Evolutionary conservation across 495 filamentous ascomycete genomes (phyloP).

Genomic region (Cercophora scortea): DNA sequence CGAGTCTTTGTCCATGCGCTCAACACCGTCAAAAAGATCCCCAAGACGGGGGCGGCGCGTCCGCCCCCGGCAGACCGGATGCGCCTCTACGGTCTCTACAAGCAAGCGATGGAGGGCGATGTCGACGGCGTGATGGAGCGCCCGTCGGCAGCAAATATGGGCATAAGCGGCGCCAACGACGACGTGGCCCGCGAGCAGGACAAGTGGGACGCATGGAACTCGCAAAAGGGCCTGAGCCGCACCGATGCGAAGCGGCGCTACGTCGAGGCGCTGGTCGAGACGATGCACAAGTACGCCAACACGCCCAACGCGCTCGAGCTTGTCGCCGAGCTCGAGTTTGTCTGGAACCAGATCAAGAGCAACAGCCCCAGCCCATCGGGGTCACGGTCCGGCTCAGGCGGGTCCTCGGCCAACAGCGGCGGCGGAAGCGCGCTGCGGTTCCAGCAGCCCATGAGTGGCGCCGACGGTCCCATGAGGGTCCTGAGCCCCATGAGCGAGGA

Average conservation of each 20-base stretch:
- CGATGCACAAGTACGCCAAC: constrained; percentile 89
- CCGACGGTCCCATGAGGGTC: constrained; percentile 54
- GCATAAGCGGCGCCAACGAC: constrained; percentile 21
- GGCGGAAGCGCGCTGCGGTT: constrained; percentile 25
- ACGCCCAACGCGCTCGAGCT: constrained; percentile 80
- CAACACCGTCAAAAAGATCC: constrained; percentile 96
- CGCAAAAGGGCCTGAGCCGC: constrained; percentile 66
- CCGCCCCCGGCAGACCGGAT: constrained; percentile 80
- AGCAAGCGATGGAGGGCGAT: constrained; percentile 98
- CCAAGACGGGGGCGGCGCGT: constrained; percentile 79
- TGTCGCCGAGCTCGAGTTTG: constrained; percentile 91
- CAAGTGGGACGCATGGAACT: constrained; percentile 88
- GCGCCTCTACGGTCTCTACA: constrained; percentile 93
- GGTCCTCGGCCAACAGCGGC: neutral
- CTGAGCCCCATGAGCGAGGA: constrained; percentile 75
- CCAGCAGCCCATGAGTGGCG: constrained; percentile 35
- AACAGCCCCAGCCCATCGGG: constrained; percentile 59
- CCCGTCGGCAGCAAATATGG: constrained; percentile 37
- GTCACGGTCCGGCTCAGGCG: constrained; percentile 40
- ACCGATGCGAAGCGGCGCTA: constrained; percentile 95
- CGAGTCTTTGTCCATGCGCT: constrained; percentile 97
- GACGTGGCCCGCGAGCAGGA: constrained; percentile 49
- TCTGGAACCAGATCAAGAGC: constrained; percentile 94
- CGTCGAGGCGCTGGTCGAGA: constrained; percentile 86
- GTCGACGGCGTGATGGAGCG: constrained; percentile 87